These are phyloP conservation scores for Xylaria venustula DNA, from an alignment of 495 filamentous ascomycete species.

Conservation along the genomic window DNA sequence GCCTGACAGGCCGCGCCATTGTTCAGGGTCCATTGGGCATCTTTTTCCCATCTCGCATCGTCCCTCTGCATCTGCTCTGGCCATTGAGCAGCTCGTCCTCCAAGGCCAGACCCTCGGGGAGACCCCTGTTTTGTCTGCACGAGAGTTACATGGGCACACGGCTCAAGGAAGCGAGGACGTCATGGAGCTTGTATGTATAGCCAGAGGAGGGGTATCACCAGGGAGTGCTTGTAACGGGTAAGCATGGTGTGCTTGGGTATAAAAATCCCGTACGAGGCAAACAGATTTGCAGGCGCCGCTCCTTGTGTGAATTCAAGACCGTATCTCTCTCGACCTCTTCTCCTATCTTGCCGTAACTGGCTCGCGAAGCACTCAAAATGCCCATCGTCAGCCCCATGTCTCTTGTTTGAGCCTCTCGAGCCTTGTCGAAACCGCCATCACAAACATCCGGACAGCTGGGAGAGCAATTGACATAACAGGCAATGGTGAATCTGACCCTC, in stretches of 20 bases:
- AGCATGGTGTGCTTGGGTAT: not conserved
- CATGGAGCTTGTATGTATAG: not conserved
- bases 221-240: not conserved
- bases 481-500: not conserved
- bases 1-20: not conserved
- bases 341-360: not conserved
- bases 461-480: not conserved
- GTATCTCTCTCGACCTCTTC: not conserved
- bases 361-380: not conserved
- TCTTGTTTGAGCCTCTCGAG: slow-evolving; percentile 4
- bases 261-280: no score
- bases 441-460: not conserved
- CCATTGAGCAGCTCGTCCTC: not conserved
- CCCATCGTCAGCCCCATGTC: not conserved
- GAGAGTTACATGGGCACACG: not conserved
- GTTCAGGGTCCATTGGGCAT: slow-evolving; percentile 6
- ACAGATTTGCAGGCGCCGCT: no score
- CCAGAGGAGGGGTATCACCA: not conserved
- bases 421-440: not conserved
- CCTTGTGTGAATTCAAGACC: not conserved
- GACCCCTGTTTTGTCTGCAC: not conserved
- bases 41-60: slow-evolving; percentile 1
- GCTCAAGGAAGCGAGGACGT: not conserved
- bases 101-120: not conserved
- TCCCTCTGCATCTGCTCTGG: not conserved